Evolutionary conservation across 331 rosid species (phyloP).

Genomic region (Telfairia occidentalis): DNA sequence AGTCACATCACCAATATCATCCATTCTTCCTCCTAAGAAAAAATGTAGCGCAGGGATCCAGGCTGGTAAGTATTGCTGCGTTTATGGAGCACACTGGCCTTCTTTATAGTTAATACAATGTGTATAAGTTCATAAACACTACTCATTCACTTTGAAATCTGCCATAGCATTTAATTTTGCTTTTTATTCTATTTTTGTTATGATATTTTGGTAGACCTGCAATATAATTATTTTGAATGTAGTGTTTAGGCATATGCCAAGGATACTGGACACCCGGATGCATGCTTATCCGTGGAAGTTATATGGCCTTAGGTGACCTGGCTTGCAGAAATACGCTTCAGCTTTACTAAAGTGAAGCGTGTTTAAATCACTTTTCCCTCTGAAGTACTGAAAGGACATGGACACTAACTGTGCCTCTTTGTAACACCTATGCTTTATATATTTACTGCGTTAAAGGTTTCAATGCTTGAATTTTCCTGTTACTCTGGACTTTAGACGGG

Average conservation of each 20-base stretch:
- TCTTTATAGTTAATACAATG: neutral
- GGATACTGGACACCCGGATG: neutral
- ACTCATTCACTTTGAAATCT: neutral
- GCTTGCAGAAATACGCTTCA: neutral
- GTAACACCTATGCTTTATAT: neutral
- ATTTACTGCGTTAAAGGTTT: neutral
- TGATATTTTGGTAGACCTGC: neutral
- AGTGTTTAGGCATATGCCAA: neutral
- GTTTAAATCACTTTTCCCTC: neutral
- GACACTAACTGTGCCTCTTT: neutral
- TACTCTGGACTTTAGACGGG: neutral
- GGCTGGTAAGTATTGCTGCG: slow-evolving; percentile 47
- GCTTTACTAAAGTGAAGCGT: neutral
- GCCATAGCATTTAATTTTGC: neutral
- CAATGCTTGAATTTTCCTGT: neutral
- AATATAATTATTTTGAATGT: neutral
- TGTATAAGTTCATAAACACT: neutral
- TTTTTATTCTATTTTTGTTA: neutral
- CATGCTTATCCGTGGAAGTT: neutral
- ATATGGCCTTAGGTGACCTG: neutral
- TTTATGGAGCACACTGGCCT: neutral
- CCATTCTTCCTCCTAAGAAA: slow-evolving; percentile 23
- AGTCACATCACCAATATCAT: slow-evolving; percentile 19
- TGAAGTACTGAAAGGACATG: neutral
- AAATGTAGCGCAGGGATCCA: slow-evolving; percentile 27